Percentiles rank a stretch among this genome's conserved stretches.
phyloP scores from a whole-genome alignment of 257 asterid genomes.

The Sherardia arvensis region DNA sequence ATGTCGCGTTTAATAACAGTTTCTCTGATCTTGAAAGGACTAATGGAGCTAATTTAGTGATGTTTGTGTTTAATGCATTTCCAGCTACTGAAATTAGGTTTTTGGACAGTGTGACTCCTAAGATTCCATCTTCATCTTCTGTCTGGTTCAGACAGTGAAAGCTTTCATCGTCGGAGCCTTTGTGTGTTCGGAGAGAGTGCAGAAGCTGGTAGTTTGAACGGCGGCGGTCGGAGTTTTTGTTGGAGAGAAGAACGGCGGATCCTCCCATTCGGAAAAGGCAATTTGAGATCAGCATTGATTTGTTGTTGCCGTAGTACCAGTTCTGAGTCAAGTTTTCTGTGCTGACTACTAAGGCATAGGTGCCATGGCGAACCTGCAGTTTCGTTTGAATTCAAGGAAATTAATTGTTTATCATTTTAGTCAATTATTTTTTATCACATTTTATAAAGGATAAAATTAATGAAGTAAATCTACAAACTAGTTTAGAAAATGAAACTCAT shows the following conservation, averaged over 20 bases:
- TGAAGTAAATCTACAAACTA: no score
- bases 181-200: conserved; percentile 28
- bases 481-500: no score
- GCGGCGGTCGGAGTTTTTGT: conserved; percentile 17
- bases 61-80: conserved; percentile 37
- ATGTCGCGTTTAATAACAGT: conserved; percentile 13
- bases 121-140: conserved; percentile 10
- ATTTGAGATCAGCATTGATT: conserved; percentile 27
- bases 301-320: conserved; percentile 18
- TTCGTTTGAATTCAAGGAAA: no score
- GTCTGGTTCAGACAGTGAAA: conserved; percentile 17
- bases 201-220: conserved; percentile 22
- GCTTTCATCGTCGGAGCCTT: conserved; percentile 22
- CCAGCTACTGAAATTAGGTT: conserved; percentile 47
- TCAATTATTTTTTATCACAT: no score
- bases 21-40: conserved; percentile 26
- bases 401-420: no score
- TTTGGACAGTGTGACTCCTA: conserved; percentile 35
- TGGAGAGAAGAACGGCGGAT: conserved; percentile 28
- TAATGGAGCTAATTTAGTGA: conserved; percentile 27
- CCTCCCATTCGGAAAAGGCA: conserved; percentile 32
- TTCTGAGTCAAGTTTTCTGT: conserved; percentile 25
- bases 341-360: conserved; percentile 23
- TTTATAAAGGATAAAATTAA: no score
- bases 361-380: conserved; percentile 6